Base-by-base conservation (phyloP, 2,329 filamentous ascomycete genomes). In the Nemania bipapillata region DNA sequence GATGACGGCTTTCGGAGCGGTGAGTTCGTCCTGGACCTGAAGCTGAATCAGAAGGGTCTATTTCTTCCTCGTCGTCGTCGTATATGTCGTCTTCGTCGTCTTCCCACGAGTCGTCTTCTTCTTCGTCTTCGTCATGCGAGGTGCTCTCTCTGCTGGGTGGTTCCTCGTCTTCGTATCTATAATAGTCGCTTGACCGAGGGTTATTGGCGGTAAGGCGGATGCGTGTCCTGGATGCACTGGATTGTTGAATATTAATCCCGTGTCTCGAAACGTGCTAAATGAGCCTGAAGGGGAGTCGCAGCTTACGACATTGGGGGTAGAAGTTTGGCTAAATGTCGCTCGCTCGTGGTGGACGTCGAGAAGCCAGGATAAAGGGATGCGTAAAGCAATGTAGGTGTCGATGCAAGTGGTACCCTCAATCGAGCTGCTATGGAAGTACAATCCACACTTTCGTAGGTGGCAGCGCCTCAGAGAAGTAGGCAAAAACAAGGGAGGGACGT, bases 41-140 rank as follows among this genome's bases (percentile, higher is more conserved):
- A 20, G 87, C 87, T 7, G 88, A 89, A 75, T 90, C 88, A 37
- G 84, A 85, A 15, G 87, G 87, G 2, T 86, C 84, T 70, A 89
- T 74, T 40, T 86, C 86, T 75, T 84, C 84, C 70, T 82, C 81
- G 37, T 53, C 47, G 45, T 66, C 66, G 60, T 15, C 66, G 17
- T 45, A 69, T 20, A 20, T 68, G 4, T 50, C 47, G 24, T 68
- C 53, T 22, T 65, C 52, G 17, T 59, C 49, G 37, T 68, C 65
- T 28, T 68, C 65, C 52, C 69, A 61, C 63, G 55, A 63, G 24
- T 85, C 85, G 76, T 84, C 84, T 68, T 82, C 80, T n/a, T 79
- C 77, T 57, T 79, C 78, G 66, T 75, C 80, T 30, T 79, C 74
- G 50, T 69, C 70, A 45, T 73, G 71, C 45, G 73, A 72, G 45